Percentiles rank a stretch among this genome's conserved stretches.
Conservation (phyloP, 345 rosid genomes). For the Euclidium syriacum region DNA sequence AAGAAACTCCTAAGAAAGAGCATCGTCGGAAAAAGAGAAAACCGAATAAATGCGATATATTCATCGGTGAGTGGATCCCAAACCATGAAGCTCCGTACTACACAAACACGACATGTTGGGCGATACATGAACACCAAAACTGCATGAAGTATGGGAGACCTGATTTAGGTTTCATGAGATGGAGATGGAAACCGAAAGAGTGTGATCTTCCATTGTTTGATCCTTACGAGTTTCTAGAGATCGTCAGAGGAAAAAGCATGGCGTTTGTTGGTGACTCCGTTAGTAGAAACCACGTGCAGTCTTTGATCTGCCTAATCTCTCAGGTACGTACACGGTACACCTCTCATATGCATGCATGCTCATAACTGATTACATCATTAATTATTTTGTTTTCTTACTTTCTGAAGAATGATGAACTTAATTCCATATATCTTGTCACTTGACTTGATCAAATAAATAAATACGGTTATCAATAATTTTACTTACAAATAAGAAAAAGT, state of each 20-base stretch:
- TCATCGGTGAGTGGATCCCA: conserved; percentile 72
- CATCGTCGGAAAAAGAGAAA: not conserved
- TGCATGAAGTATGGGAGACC: conserved; percentile 85
- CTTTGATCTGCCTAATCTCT: conserved; percentile 71
- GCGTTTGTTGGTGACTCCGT: conserved; percentile 88
- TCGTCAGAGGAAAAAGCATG: conserved; percentile 61
- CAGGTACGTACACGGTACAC: too few species aligned
- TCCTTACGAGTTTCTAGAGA: conserved; percentile 65
- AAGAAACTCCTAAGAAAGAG: not conserved
- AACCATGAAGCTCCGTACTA: conserved; percentile 67
- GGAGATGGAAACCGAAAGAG: conserved; percentile 83
- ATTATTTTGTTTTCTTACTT: too few species aligned
- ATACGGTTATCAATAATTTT: too few species aligned
- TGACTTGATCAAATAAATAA: too few species aligned
- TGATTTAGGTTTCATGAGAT: conserved; percentile 60
- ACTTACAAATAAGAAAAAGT: too few species aligned
- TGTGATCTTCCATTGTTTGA: conserved; percentile 71
- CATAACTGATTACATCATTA: too few species aligned
- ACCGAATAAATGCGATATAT: conserved; percentile 47
- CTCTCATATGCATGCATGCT: too few species aligned
- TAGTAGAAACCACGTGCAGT: conserved; percentile 83
- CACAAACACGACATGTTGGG: conserved; percentile 74
- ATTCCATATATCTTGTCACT: too few species aligned
- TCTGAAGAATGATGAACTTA: too few species aligned
- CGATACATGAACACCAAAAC: conserved; percentile 85